Evolutionary conservation across 768 basidiomycete species (phyloP).

Genomic region (Amylocystis lapponica): DNA sequence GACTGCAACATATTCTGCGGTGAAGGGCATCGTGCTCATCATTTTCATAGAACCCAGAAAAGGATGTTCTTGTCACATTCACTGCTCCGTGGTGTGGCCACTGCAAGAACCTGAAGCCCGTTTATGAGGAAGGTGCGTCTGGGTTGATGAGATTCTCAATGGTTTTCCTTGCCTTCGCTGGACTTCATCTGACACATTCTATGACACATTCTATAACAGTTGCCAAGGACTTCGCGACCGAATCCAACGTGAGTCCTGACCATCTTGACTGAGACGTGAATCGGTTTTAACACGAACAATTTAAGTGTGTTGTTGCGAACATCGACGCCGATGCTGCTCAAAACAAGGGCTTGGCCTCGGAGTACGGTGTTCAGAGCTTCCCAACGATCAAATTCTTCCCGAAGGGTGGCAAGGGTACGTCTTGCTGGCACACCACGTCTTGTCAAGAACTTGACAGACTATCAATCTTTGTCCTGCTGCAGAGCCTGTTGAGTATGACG

Average conservation of each 20-base stretch:
- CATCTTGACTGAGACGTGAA: background rate
- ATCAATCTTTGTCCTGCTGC: background rate
- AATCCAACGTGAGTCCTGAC: constrained; percentile 52
- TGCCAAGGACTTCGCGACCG: constrained; percentile 71
- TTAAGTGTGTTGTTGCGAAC: constrained; percentile 84
- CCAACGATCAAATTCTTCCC: constrained; percentile 97
- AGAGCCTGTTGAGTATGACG: constrained; percentile 59
- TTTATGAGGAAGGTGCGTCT: constrained; percentile 65
- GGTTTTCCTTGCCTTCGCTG: background rate
- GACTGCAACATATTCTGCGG: constrained; percentile 6
- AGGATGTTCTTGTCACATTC: constrained; percentile 83
- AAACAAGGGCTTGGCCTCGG: constrained; percentile 64
- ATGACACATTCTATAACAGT: constrained; percentile 36
- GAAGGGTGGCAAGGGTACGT: constrained; percentile 46
- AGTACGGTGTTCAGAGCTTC: constrained; percentile 75
- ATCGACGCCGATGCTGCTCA: constrained; percentile 81
- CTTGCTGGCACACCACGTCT: background rate
- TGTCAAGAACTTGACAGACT: background rate
- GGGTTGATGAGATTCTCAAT: background rate
- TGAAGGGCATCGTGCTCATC: background rate
- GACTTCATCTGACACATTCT: background rate
- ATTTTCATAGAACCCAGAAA: constrained; percentile 47
- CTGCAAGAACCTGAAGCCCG: constrained; percentile 88
- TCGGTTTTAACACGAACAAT: background rate
- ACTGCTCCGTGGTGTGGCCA: constrained; percentile 91